These are phyloP conservation scores for Centaurea solstitialis DNA, from an alignment of 129 eudicot genomes.

Conservation along the genomic window DNA sequence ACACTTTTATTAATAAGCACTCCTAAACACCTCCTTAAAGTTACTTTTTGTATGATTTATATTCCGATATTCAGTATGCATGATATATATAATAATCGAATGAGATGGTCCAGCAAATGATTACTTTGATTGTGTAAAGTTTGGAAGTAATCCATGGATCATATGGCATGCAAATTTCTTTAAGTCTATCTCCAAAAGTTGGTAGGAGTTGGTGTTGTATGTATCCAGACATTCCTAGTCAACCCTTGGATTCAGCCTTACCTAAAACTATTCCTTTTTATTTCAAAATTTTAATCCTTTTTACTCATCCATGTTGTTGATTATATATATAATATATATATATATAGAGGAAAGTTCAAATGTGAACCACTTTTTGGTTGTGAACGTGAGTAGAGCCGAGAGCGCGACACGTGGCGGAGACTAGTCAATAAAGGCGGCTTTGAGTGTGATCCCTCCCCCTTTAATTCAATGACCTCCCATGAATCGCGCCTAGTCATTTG, in stretches of 20 bases:
- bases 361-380: too few relatives aligned
- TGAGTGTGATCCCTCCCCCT: too few relatives aligned
- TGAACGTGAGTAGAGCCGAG: too few relatives aligned
- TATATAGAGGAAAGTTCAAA: too few relatives aligned
- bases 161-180: conserved; percentile 30
- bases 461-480: too few relatives aligned
- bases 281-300: background rate
- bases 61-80: background rate
- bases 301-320: background rate
- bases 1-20: too few relatives aligned
- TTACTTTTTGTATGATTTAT: background rate
- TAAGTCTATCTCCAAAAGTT: conserved; percentile 30
- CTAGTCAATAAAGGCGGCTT: too few relatives aligned
- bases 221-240: conserved; percentile 37
- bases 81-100: background rate
- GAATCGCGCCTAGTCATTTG: too few relatives aligned
- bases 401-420: too few relatives aligned
- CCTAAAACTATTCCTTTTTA: background rate
- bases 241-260: conserved; percentile 22
- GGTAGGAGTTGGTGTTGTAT: conserved; percentile 41
- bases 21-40: background rate
- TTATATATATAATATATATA: background rate
- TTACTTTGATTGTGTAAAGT: conserved; percentile 21
- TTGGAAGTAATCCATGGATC: conserved; percentile 20
- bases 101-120: conserved; percentile 17